These are phyloP conservation scores for Saccharomycodes ludwigii DNA, from an alignment of 805 yeast genomes.

Conservation along the genomic window DNA sequence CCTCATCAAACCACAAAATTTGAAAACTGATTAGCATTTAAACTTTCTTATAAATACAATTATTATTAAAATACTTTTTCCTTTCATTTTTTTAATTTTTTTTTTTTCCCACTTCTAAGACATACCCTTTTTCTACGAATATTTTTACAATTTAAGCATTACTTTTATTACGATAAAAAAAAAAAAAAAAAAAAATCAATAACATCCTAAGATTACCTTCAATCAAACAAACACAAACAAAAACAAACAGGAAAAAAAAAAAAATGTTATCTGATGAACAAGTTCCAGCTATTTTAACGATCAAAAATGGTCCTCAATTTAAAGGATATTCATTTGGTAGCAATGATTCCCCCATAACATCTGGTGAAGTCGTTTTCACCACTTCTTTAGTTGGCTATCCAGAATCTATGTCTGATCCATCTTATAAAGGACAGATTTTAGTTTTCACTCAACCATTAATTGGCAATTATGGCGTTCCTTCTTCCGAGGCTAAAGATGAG, in stretches of 20 bases:
- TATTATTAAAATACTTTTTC: background rate
- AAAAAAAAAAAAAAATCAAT: background rate
- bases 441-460: conserved; percentile 95
- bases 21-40: too few relatives aligned
- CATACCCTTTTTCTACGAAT: too few relatives aligned
- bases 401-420: conserved; percentile 98
- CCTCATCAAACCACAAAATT: too few relatives aligned
- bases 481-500: conserved; percentile 67
- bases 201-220: background rate
- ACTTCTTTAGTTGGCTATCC: conserved; percentile 98
- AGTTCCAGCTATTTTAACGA: conserved; percentile 72
- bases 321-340: conserved; percentile 95
- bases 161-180: background rate
- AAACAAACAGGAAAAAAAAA: background rate
- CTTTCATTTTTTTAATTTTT: too few relatives aligned
- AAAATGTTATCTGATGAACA: conserved; percentile 4
- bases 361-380: conserved; percentile 97
- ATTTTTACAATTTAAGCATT: too few relatives aligned
- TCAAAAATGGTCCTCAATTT: conserved; percentile 87
- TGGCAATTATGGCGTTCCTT: conserved; percentile 98
- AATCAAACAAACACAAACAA: background rate
- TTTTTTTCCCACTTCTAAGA: too few relatives aligned
- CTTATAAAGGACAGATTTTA: conserved; percentile 91
- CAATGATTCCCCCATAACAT: conserved; percentile 51
- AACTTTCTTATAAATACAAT: background rate